Evolutionary conservation across 192 early-diverging fungal species (phyloP), one percentile per base, ranked within the genome.

Genomic region (Globomyces pollinis-pini): DNA sequence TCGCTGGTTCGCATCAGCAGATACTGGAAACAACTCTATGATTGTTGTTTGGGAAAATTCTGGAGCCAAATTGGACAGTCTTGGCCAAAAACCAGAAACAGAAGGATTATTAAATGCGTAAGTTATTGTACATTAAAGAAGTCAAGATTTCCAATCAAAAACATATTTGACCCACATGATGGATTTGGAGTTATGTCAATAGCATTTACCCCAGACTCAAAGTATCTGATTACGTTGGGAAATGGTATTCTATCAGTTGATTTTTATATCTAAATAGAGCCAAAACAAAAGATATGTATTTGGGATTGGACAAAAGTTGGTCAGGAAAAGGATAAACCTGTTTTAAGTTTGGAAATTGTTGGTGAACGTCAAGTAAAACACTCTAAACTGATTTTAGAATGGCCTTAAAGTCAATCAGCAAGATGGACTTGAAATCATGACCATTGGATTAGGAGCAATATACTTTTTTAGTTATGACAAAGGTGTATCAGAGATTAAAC

Each of bases 231-330:
- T n/a, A 73, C 81, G 3, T 59, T 83, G 35, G 80, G 80, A 38
- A 59, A 62, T 56, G 79, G 79, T 81, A 62, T 5, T 39, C 9
- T 11, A 16, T 18, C 26, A n/a, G 15, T 31, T 16, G n/a, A n/a
- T n/a, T n/a, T n/a, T n/a, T n/a, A n/a, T n/a, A 18, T 63, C 4
- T 13, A n/a, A 18, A 12, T 9, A 76, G 68, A 75, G 47, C 35
- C 44, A 4, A 12, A 57, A 29, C 80, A 82, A 54, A 76, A 61
- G 3, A 24, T 82, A 9, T 51, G 61, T 32, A 64, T 82, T 6
- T 82, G 78, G 78, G 70, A 81, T 59, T 82, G 80, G 80, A 80
- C 78, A 7, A 60, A n/a, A n/a, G n/a, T n/a, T n/a, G 50, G 0
- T 70, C 74, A 42, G 24, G 38, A 13, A 64, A 77, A 29, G 50